These are phyloP conservation scores for Artemisia argyi DNA, from an alignment of 129 eudicot species.

Conservation along the genomic window DNA sequence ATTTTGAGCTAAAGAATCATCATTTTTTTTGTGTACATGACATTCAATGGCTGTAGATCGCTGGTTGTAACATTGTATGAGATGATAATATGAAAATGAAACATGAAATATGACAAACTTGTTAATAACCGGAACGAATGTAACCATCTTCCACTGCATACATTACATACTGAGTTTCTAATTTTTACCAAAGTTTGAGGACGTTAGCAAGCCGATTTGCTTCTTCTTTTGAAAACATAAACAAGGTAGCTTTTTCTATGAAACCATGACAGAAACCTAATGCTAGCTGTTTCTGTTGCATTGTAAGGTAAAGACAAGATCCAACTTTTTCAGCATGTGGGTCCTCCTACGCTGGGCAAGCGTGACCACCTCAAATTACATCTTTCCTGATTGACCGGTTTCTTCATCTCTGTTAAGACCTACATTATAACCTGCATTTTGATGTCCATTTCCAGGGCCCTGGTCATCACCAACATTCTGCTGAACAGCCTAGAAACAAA, in stretches of 20 bases:
- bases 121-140: too few relatives aligned
- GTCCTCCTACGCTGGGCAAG: background rate
- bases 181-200: constrained; percentile 23
- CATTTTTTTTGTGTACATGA: background rate
- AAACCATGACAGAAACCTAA: constrained; percentile 17
- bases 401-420: constrained; percentile 31
- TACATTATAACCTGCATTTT: constrained; percentile 26
- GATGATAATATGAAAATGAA: background rate
- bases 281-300: constrained; percentile 22
- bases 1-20: background rate
- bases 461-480: constrained; percentile 64
- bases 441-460: constrained; percentile 34
- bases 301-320: constrained; percentile 18
- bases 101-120: too few relatives aligned
- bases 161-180: constrained; percentile 21
- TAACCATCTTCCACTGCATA: constrained; percentile 26
- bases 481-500: constrained; percentile 65
- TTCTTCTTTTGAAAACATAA: constrained; percentile 18
- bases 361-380: constrained; percentile 21
- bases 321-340: constrained; percentile 10
- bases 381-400: constrained; percentile 22
- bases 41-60: background rate
- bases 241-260: constrained; percentile 22
- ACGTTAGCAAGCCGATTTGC: constrained; percentile 19
- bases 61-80: background rate